Percentiles rank a stretch among this genome's conserved stretches.
These are phyloP conservation scores for Flueggea neowawraea DNA, from an alignment of 441 rosid species.

Conservation along the genomic window DNA sequence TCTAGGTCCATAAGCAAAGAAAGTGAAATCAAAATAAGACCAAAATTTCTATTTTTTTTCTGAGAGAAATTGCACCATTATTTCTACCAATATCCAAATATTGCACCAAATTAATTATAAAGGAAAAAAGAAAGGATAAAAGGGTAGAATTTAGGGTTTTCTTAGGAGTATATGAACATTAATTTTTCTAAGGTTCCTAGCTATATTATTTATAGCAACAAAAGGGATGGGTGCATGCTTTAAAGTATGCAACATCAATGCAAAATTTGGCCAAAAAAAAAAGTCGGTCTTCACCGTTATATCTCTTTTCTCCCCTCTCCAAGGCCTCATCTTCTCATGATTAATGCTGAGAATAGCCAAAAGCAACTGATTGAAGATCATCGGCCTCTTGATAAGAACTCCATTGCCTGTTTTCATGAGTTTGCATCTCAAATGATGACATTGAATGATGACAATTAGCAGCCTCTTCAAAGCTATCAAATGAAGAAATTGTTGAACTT, in stretches of 20 bases:
- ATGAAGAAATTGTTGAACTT: conserved; percentile 34
- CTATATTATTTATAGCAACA: conserved; percentile 41
- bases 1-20: too few relatives aligned
- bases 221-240: conserved; percentile 27
- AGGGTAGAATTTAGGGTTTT: conserved; percentile 27
- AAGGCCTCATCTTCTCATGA: conserved; percentile 11
- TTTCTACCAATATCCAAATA: conserved; percentile 23
- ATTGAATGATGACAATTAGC: conserved; percentile 17
- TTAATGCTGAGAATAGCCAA: conserved; percentile 44
- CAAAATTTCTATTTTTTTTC: too few relatives aligned
- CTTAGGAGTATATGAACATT: conserved; percentile 7
- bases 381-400: conserved; percentile 34
- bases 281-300: conserved; percentile 26
- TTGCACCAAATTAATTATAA: conserved; percentile 20
- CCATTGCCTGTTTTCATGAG: conserved; percentile 39
- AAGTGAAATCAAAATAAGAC: too few relatives aligned
- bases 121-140: conserved; percentile 18
- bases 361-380: conserved; percentile 55
- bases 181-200: conserved; percentile 36
- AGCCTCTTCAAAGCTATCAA: conserved; percentile 40
- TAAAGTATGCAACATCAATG: conserved; percentile 30
- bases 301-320: conserved; percentile 17
- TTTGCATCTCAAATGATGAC: conserved; percentile 36
- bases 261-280: conserved; percentile 25
- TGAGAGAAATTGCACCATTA: conserved; percentile 8